A percentile compares a stretch with the other conserved stretches of the same genome.
Conservation (phyloP, 1,284 basidiomycete species). For the Boletus chippewaensis region DNA sequence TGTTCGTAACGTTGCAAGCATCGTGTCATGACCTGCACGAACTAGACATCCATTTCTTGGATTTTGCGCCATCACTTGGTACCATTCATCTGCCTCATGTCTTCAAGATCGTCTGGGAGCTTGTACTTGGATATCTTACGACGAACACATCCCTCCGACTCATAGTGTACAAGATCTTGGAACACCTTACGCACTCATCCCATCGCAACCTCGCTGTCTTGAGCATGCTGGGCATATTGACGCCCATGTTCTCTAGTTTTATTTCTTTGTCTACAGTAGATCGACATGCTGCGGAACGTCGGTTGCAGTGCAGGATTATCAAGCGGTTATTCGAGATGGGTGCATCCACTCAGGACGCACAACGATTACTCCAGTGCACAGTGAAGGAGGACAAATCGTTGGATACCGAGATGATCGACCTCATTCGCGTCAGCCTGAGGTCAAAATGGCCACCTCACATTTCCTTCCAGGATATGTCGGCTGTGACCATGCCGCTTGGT, state of each 20-base stretch:
- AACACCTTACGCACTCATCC: conserved; percentile 49
- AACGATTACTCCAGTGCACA: conserved; percentile 53
- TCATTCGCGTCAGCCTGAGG: conserved; percentile 61
- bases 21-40: conserved; percentile 31
- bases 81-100: conserved; percentile 51
- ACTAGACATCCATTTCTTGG: conserved; percentile 36
- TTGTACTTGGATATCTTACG: conserved; percentile 31
- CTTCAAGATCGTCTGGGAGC: conserved; percentile 48
- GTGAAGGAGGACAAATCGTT: conserved; percentile 43
- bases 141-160: conserved; percentile 38
- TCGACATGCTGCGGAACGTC: conserved; percentile 36
- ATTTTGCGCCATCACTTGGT: conserved; percentile 33
- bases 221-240: conserved; percentile 49
- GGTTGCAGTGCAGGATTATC: conserved; percentile 53
- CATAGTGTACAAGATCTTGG: conserved; percentile 53
- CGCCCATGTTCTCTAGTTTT: conserved; percentile 42
- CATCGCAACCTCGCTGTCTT: conserved; percentile 66
- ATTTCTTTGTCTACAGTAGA: conserved; percentile 17
- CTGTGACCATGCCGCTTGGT: conserved; percentile 42
- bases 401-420: conserved; percentile 59
- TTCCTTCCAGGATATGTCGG: conserved; percentile 51
- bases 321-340: conserved; percentile 65
- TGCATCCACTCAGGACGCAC: conserved; percentile 51
- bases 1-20: conserved; percentile 44
- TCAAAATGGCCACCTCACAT: conserved; percentile 71